Percentiles rank a stretch among this genome's conserved stretches.
Evolutionary conservation across 306 rosid species (phyloP).

Genomic region (Glycine latifolia): DNA sequence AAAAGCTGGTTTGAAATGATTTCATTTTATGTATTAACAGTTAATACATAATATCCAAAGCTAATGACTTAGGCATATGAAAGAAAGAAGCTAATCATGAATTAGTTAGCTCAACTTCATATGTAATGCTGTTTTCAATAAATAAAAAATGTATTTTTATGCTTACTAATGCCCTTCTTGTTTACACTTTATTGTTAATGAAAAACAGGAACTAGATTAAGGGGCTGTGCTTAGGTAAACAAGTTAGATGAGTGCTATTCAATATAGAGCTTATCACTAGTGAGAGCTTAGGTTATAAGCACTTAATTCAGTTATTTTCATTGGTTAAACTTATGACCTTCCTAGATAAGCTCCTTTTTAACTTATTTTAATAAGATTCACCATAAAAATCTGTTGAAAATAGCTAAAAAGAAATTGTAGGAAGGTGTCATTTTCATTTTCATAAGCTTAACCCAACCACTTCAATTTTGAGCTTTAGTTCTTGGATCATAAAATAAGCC

Average conservation of each 20-base stretch:
- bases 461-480: neutral
- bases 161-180: neutral
- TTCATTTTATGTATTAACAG: neutral
- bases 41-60: neutral
- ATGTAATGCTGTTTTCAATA: neutral
- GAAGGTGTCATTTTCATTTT: neutral
- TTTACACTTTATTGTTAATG: neutral
- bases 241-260: too few relatives aligned
- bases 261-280: too few relatives aligned
- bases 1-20: neutral
- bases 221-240: neutral
- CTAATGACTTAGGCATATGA: slow-evolving; percentile 23
- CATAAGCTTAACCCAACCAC: neutral
- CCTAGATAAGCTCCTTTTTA: neutral
- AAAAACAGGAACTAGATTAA: neutral
- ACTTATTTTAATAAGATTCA: neutral
- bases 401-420: neutral
- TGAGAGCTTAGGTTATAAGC: neutral
- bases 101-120: neutral
- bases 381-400: neutral
- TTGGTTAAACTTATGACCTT: neutral
- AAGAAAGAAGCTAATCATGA: slow-evolving; percentile 12
- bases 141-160: neutral
- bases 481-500: neutral
- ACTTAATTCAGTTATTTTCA: neutral